phyloP scores from a whole-genome alignment of 352 stramenopile genomes.

The Phytopythium aichiense region DNA sequence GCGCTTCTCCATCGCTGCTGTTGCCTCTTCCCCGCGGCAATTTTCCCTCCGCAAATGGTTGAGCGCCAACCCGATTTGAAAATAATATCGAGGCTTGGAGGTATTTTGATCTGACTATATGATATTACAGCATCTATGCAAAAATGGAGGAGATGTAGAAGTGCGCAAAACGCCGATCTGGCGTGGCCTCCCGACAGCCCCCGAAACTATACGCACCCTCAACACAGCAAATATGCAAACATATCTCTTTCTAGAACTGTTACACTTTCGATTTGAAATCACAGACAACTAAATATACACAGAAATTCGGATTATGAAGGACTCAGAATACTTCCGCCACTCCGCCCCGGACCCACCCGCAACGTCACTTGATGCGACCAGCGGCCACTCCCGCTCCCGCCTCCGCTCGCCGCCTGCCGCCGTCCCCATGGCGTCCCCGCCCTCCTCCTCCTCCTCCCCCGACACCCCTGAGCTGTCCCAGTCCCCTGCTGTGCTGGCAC shows the following conservation, averaged over 20 bases:
- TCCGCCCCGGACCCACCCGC: background rate
- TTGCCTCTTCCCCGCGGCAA: background rate
- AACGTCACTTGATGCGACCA: background rate
- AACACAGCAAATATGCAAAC: too few species aligned
- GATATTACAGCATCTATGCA: too few species aligned
- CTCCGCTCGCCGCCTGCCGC: background rate
- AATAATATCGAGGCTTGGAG: background rate
- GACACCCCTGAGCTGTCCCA: background rate
- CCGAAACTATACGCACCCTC: too few species aligned
- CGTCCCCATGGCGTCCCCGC: too few species aligned
- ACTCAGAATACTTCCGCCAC: too few species aligned
- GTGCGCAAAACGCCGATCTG: too few species aligned
- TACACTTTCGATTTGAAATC: too few species aligned
- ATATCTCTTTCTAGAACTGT: too few species aligned
- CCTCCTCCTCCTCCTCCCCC: background rate
- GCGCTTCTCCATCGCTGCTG: background rate
- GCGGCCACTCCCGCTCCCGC: background rate
- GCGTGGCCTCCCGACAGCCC: too few species aligned
- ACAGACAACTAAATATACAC: too few species aligned
- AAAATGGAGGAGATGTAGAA: too few species aligned
- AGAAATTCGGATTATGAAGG: too few species aligned
- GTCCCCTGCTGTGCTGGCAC: slow-evolving; percentile 16
- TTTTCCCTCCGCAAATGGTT: background rate
- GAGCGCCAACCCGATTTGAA: background rate
- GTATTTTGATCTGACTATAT: background rate